Percentiles rank a stretch among this genome's conserved stretches.
Conservation (phyloP, 805 yeast species). For the Starmerella riodocensis region DNA sequence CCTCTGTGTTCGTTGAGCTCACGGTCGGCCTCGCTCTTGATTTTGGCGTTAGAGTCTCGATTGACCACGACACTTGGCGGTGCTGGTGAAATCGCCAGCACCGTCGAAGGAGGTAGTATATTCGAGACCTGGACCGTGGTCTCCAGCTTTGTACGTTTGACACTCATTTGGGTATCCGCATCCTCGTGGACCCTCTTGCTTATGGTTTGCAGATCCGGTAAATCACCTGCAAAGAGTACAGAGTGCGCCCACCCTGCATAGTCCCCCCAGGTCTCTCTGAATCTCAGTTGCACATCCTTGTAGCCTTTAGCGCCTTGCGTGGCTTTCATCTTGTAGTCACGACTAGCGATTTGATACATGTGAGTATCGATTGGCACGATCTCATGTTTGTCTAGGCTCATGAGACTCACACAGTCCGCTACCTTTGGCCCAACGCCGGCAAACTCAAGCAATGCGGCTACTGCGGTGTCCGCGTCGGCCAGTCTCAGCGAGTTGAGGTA, state of each 20-base stretch:
- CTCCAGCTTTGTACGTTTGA: too few relatives aligned
- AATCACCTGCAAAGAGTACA: constrained; percentile 78
- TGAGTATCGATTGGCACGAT: constrained; percentile 95
- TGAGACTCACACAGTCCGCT: constrained; percentile 88
- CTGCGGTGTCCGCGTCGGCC: constrained; percentile 39
- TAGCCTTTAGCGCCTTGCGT: constrained; percentile 36
- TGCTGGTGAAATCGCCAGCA: too few relatives aligned
- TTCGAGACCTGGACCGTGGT: too few relatives aligned
- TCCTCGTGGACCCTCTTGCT: constrained; percentile 6
- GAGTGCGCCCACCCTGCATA: constrained; percentile 99
- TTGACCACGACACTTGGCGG: too few relatives aligned
- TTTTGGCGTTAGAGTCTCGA: too few relatives aligned
- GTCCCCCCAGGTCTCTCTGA: constrained; percentile 65
- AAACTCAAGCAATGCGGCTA: constrained; percentile 46
- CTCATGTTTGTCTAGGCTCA: constrained; percentile 77
- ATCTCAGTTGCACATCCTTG: constrained; percentile 43
- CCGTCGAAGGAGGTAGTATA: too few relatives aligned
- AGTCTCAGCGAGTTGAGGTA: constrained; percentile 34
- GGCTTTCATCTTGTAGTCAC: constrained; percentile 51
- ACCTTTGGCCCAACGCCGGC: constrained; percentile 96
- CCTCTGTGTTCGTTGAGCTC: too few relatives aligned
- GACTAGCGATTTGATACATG: constrained; percentile 73
- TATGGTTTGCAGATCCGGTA: constrained; percentile 43
- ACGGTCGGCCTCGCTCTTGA: too few relatives aligned
- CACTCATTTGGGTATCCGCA: neutral